Evolutionary conservation across 805 yeast genomes (phyloP).

Genomic region (Metschnikowia sp.): DNA sequence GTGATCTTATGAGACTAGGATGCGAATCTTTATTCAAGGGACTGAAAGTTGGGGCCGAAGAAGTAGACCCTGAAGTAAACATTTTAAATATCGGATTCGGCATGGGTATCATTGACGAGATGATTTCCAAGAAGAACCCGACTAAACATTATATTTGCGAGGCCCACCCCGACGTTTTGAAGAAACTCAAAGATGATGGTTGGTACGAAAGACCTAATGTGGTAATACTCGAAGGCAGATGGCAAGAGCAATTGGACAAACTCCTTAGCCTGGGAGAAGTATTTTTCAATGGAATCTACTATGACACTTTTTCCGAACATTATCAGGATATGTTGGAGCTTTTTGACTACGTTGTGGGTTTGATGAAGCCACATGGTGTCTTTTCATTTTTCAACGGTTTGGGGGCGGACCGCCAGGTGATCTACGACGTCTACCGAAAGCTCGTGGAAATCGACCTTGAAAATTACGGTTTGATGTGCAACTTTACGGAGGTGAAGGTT

Average conservation of each 20-base stretch:
- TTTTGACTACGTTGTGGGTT: slow-evolving; percentile 77
- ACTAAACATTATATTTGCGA: slow-evolving; percentile 83
- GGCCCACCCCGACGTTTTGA: slow-evolving; percentile 89
- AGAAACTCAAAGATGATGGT: slow-evolving; percentile 65
- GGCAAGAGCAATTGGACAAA: slow-evolving; percentile 80
- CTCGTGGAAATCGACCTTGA: slow-evolving; percentile 76
- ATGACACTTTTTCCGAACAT: slow-evolving; percentile 91
- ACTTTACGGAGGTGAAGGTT: slow-evolving; percentile 48
- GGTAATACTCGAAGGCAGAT: slow-evolving; percentile 76
- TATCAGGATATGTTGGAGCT: slow-evolving; percentile 84
- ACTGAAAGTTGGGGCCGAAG: slow-evolving; percentile 24
- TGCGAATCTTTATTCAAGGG: slow-evolving; percentile 67
- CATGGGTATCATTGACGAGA: slow-evolving; percentile 89
- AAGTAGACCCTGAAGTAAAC: slow-evolving; percentile 38
- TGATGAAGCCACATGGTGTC: slow-evolving; percentile 75
- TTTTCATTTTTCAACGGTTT: slow-evolving; percentile 92
- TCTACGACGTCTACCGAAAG: slow-evolving; percentile 70
- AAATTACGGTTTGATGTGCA: slow-evolving; percentile 71
- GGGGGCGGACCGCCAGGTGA: slow-evolving; percentile 43
- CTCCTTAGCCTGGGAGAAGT: slow-evolving; percentile 60
- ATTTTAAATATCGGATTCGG: slow-evolving; percentile 92
- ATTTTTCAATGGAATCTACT: slow-evolving; percentile 86
- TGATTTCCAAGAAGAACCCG: slow-evolving; percentile 53
- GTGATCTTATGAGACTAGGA: slow-evolving; percentile 74
- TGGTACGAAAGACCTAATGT: slow-evolving; percentile 80